Evolutionary conservation across 1,284 basidiomycete genomes (phyloP), one percentile per base, ranked within the genome.

Genomic region (Naganishia sp.): DNA sequence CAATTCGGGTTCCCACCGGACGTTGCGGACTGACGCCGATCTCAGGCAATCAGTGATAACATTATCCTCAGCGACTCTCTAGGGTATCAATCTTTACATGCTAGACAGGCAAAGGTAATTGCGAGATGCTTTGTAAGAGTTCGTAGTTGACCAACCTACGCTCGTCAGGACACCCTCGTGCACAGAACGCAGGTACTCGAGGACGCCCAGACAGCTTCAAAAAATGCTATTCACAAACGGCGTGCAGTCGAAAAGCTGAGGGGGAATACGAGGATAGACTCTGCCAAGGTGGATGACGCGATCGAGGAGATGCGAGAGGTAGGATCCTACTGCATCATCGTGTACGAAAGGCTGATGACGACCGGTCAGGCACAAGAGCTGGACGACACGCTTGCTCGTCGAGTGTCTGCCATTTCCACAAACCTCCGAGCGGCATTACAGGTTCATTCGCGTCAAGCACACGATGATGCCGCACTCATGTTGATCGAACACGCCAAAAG

Each of bases 221-320:
- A 96, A 76, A 85, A 87, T 3, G 90, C 92, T 3, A 96, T 97
- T 71, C 91, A 88, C 25, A 96, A 95, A 78, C 85, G 93, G 53
- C 82, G 93, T 41, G 87, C 90, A 64, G 91, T 96, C 66, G 94
- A 97, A 75, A 86, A 93, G 51, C 79, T 97, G 73, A 94, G 94
- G 76, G 89, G 90, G 1, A 93, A 90, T 72, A 87, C 87, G 13
- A 93, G 87, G 71, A 94, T 97, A 67, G 86, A 88, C 65, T 85
- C 90, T 13, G 87, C 90, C 66, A 88, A 87, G 66, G 94, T 95
- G 5, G 92, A 96, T 75, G 93, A 95, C 73, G 93, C 94, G 0
- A 80, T 97, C 53, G 90, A 92, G 75, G 94, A 97, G 68, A 86
- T 96, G 81, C 89, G 94, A 78, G 93, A 96, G 86, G 92, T 92